phyloP scores from a whole-genome alignment of 129 eudicot genomes.

The Gnaphalium uliginosum region DNA sequence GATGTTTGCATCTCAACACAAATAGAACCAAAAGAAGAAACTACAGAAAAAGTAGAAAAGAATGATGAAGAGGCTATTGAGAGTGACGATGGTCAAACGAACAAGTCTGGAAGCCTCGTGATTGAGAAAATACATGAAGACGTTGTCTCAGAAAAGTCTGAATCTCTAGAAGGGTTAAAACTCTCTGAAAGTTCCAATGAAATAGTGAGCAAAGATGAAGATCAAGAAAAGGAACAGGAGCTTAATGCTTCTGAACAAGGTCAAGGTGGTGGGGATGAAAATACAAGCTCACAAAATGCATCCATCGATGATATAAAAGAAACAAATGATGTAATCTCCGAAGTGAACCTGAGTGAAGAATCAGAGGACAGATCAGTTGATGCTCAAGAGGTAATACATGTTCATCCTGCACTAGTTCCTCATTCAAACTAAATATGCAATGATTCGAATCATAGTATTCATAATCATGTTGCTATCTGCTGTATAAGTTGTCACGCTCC shows the following conservation, averaged over 20 bases:
- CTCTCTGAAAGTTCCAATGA: constrained; percentile 11
- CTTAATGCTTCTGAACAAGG: neutral
- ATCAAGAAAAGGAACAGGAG: constrained; percentile 8
- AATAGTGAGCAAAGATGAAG: constrained; percentile 8
- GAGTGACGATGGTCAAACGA: constrained; percentile 23
- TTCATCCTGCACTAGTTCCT: neutral
- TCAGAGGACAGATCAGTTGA: neutral
- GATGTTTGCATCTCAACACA: constrained; percentile 23
- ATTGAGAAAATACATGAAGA: constrained; percentile 6
- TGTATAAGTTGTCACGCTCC: neutral
- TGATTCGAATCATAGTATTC: neutral
- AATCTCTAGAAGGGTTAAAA: constrained; percentile 22
- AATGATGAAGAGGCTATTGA: constrained; percentile 12
- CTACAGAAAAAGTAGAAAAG: neutral
- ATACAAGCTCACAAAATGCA: constrained; percentile 22
- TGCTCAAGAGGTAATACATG: constrained; percentile 22
- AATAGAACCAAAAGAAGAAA: neutral
- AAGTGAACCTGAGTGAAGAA: constrained; percentile 14
- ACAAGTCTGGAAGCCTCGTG: neutral
- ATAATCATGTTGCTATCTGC: neutral
- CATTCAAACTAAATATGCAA: neutral
- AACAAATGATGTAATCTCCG: neutral
- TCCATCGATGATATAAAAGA: constrained; percentile 18
- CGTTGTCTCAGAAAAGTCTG: neutral
- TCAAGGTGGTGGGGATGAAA: neutral